A percentile compares a stretch with the other conserved stretches of the same genome.
Conservation (phyloP, 2,329 filamentous ascomycete genomes). For the Endocalyx cinctus region DNA sequence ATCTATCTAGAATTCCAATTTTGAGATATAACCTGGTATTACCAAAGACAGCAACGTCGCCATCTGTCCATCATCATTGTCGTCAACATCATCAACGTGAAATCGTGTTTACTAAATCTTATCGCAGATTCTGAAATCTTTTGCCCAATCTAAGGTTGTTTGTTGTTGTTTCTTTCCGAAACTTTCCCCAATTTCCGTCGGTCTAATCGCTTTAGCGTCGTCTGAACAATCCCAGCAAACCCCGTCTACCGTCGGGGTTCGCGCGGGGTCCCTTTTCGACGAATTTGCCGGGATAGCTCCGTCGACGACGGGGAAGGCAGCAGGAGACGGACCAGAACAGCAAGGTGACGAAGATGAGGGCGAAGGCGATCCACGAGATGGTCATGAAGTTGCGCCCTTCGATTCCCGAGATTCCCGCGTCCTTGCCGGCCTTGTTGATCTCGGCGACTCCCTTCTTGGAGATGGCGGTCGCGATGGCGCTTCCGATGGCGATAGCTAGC, state of each 20-base stretch:
- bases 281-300: neutral
- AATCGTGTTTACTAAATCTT: too few species aligned
- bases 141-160: too few species aligned
- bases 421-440: slow-evolving; percentile 39
- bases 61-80: too few species aligned
- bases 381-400: slow-evolving; percentile 40
- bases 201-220: too few species aligned
- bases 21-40: too few species aligned
- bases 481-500: slow-evolving; percentile 35
- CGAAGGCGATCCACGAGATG: slow-evolving; percentile 44
- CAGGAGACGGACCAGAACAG: slow-evolving; percentile 35
- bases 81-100: too few species aligned
- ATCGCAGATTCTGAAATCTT: too few species aligned
- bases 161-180: too few species aligned
- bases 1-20: too few species aligned
- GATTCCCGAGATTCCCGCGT: slow-evolving; percentile 39
- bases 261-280: slow-evolving; percentile 1
- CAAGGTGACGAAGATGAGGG: slow-evolving; percentile 34
- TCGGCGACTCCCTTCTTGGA: slow-evolving; percentile 34
- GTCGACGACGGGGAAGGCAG: slow-evolving; percentile 8
- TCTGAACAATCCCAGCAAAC: neutral
- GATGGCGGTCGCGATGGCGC: slow-evolving; percentile 38
- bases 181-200: too few species aligned
- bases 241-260: neutral
- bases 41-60: too few species aligned